Base-by-base conservation (phyloP, 805 yeast genomes). In the Schwanniomyces yamadae region DNA sequence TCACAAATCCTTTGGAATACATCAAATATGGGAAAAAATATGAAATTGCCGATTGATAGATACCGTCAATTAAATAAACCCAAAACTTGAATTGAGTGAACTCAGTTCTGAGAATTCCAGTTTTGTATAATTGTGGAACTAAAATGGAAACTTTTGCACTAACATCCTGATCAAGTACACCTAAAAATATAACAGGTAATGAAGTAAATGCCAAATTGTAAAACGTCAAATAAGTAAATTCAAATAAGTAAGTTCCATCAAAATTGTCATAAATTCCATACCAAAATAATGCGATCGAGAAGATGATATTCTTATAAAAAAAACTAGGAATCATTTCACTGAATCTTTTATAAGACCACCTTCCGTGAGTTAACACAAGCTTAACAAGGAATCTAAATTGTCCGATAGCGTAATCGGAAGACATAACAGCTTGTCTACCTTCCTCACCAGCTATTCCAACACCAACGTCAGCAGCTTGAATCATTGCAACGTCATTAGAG, bases 391-490 rank as follows among this genome's bases (percentile, higher is more conserved):
- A 85, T 52, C 93, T 73, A 59, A 85, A 85, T 56, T 85, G 95
- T 16, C 91, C 93, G 52, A 85, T 63, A 14, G 91, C 95, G 60
- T 83, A 85, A 64, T 85, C 95, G 1, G 91, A 81, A 17, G 89
- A 81, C 95, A 85, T 85, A 4, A 77, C 93, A 13, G 93, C 93
- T 60, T 84, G 93, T 42, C 93, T 69, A 54, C 95, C 95, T 67
- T 85, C 95, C 66, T 85, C 93, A 63, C 95, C 95, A 3, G 90
- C 90, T 54, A 85, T 85, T 64, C 95, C 95, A 37, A 85, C 84
- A 52, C 95, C 95, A 30, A 85, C 82, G 61, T 85, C 82, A 1
- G 95, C 93, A 19, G 89, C 80, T 59, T 85, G 95, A 47, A 85
- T 85, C 95, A 85, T 85, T 9, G 95, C 90, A 44, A 85, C 95